Evolutionary conservation across 176 grass and related monocot genomes (phyloP), one percentile per base, ranked within the genome.

Genomic region (Saccharum officinarum): DNA sequence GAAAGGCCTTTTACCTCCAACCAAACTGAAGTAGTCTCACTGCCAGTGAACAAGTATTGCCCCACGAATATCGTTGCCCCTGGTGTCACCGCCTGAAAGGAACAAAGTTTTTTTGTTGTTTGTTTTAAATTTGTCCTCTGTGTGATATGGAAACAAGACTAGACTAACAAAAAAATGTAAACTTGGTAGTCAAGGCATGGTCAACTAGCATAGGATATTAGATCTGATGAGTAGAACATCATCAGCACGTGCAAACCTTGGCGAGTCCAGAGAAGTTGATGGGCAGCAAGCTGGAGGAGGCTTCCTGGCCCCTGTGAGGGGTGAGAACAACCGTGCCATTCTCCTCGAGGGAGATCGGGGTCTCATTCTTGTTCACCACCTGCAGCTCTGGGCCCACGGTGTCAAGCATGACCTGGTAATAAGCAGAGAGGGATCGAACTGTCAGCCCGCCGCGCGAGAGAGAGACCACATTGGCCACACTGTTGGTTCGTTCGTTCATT

Each of bases 11-110:
- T 41, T 86, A 99, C 97, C 97, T 99, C 92, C 85, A 99, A 77
- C 97, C 97, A 99, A 84, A 96, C 97, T 64, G 94, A 99, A 79
- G 97, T 99, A 83, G 94, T 99, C 84, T 99, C 97, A 52, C 94
- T 94, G 40, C 97, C 97, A 33, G 97, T 99, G 86, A 99, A 96
- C 88, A 99, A 85, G 71, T 99, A 99, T 77, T 99, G 97, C 1
- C 97, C 97, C 45, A 99, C 93, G 73, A 99, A 99, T 77, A 99
- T 96, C 6, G 97, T 92, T 73, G 85, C 97, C 75, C 94, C 94
- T 37, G 92, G 94, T 18, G 89, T 99, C 77, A 99, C 75, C 25
- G 84, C 90, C 97, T 96, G 91, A 47, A 79, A 72, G 40, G 30
- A 39, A 77, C 2, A 55, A 59, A 20, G 17, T 44, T 28, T 22